Percentiles rank a stretch among this genome's conserved stretches.
These are phyloP conservation scores for Calonectria ilicicola DNA, from an alignment of 2,329 filamentous ascomycete species.

Conservation along the genomic window DNA sequence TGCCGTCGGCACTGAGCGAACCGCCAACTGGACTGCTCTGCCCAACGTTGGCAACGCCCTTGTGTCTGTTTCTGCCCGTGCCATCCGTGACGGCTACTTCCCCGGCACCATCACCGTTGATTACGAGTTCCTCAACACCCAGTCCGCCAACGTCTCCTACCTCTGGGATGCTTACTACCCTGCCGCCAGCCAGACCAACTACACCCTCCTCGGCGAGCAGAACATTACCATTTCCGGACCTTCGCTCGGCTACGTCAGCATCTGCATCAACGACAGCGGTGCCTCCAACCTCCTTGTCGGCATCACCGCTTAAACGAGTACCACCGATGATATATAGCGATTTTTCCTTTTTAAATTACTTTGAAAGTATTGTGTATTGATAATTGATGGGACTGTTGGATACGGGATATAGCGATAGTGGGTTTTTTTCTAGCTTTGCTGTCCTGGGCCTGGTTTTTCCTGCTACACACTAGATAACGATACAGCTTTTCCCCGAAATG, in stretches of 20 bases:
- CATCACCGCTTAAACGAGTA: background rate
- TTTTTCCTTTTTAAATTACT: too few relatives aligned
- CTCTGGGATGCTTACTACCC: constrained; percentile 3
- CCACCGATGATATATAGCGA: too few relatives aligned
- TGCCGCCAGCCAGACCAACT: background rate
- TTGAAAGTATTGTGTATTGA: too few relatives aligned
- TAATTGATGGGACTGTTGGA: too few relatives aligned
- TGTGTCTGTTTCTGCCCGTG: background rate
- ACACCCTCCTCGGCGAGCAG: background rate
- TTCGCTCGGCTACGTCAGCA: background rate
- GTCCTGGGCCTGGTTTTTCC: too few relatives aligned
- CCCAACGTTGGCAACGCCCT: background rate
- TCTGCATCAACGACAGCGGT: constrained; percentile 7
- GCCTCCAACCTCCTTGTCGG: background rate
- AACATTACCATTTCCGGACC: background rate
- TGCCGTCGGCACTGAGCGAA: background rate
- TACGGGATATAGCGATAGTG: too few relatives aligned
- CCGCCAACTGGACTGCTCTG: background rate
- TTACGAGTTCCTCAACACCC: constrained; percentile 3
- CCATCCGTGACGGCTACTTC: background rate
- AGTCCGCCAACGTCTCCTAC: constrained; percentile 6
- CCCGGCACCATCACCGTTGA: background rate
- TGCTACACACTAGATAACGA: too few relatives aligned
- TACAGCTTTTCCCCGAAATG: too few relatives aligned
- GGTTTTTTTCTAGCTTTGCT: too few relatives aligned